Percentiles rank a stretch among this genome's conserved stretches.
phyloP scores from a whole-genome alignment of 176 grass and related monocot genomes.

The Dendrocalamus sinicus region DNA sequence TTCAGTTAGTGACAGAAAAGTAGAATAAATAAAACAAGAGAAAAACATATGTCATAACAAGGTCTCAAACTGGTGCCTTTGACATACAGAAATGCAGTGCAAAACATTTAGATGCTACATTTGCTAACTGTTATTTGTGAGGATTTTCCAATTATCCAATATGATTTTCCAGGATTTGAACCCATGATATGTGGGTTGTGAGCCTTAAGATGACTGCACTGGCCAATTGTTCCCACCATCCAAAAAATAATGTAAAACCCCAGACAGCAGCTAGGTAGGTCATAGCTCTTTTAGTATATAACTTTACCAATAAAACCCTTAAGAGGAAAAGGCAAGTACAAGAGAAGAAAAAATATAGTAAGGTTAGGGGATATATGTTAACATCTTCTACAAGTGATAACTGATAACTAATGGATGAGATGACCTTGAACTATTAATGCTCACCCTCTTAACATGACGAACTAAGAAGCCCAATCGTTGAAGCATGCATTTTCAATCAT shows the following conservation, averaged over 20 bases:
- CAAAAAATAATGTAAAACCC: background rate
- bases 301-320: background rate
- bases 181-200: background rate
- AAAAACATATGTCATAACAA: constrained; percentile 14
- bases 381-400: background rate
- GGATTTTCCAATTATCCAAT: background rate
- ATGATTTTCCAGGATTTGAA: constrained; percentile 23
- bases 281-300: background rate
- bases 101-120: constrained; percentile 3
- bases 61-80: background rate
- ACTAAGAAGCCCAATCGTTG: background rate
- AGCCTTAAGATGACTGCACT: background rate
- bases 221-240: background rate
- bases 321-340: constrained; percentile 22
- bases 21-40: constrained; percentile 37
- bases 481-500: constrained; percentile 8
- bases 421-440: background rate
- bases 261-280: background rate
- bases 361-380: background rate
- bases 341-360: background rate
- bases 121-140: background rate
- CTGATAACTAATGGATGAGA: constrained; percentile 7
- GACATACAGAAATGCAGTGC: background rate
- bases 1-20: constrained; percentile 42
- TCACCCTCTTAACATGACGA: background rate